Evolutionary conservation across 1,139 yeast species (phyloP).

Genomic region (Debaryomyces fabryi): DNA sequence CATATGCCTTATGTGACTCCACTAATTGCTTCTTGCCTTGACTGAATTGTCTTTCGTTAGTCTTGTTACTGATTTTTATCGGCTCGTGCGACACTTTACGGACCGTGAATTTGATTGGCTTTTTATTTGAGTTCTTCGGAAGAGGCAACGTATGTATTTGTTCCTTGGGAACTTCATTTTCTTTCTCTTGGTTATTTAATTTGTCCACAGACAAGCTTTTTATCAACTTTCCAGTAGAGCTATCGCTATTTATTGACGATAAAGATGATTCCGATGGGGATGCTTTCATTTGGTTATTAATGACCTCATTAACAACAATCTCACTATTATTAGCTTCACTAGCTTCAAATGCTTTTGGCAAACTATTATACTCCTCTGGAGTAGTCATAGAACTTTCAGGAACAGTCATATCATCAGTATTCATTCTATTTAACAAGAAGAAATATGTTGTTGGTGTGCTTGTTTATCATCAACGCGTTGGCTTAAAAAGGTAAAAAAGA

Average conservation of each 20-base stretch:
- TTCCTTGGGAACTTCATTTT: slow-evolving; percentile 4
- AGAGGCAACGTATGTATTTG: slow-evolving; percentile 9
- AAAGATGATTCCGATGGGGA: slow-evolving; percentile 25
- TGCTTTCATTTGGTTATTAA: background rate
- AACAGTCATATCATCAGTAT: slow-evolving; percentile 4
- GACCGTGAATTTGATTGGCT: slow-evolving; percentile 46
- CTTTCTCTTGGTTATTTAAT: slow-evolving; percentile 7
- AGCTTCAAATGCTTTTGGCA: background rate
- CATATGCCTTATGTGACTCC: slow-evolving; percentile 6
- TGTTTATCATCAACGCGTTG: slow-evolving; percentile 6
- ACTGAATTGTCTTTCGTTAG: slow-evolving; percentile 2
- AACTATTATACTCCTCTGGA: background rate
- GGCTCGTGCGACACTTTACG: slow-evolving; percentile 45
- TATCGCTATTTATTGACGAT: slow-evolving; percentile 30
- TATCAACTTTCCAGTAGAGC: slow-evolving; percentile 37
- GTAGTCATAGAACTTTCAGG: background rate
- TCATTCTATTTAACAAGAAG: slow-evolving; percentile 1
- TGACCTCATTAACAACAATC: background rate
- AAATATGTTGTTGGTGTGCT: background rate
- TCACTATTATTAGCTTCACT: background rate
- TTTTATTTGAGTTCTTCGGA: slow-evolving; percentile 17
- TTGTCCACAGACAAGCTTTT: slow-evolving; percentile 28
- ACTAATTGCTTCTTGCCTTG: background rate
- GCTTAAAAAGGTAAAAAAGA: background rate
- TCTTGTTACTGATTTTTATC: slow-evolving; percentile 19